Base-by-base conservation (phyloP, 345 rosid genomes). In the Euphorbia peplus region DNA sequence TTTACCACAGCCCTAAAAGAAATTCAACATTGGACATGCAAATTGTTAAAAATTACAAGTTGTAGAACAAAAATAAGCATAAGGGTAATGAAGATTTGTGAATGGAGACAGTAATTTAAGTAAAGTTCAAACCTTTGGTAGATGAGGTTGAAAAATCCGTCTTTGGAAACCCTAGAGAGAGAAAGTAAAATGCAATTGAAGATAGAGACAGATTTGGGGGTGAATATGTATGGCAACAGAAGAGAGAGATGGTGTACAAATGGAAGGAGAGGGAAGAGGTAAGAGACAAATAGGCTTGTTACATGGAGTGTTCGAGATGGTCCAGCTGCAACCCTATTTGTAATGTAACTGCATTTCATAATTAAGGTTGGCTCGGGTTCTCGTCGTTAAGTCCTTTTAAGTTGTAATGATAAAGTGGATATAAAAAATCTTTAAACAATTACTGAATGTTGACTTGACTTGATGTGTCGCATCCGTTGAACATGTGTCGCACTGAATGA, bases 131-230 rank as follows among this genome's bases (percentile, higher is more conserved):
- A 52, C 69, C 69, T 67, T 54, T 24, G 30, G 30, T 50, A 29
- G 32, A 13, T 0, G 72, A 60, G 24, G 48, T 32, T 2, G 37
- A 32, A 32, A 50, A 0, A 21, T 2, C 28, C 50, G 15, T 30
- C 66, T n/a, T 32, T 35, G 7, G 35, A 35, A 69, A 59, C 26
- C 72, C 50, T 60, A 60, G 48, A 69, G 35, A 68, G 72, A 69
- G 54, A 56, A n/a, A 67, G 26, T 18, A 8, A 10, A 4, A 30
- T 26, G 14, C 0, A 16, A 26, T 18, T 26, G 9, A 28, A 61
- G 3, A 59, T 47, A 48, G 42, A 32, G 35, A 15, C 18, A 48
- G n/a, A 5, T 7, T 3, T 5, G 14, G 8, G 7, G 47, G 50
- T 60, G 32, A 13, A 0, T 44, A 13, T 44, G 0, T 44, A 44